These are phyloP conservation scores for Penicillium fuscoglaucum DNA, from an alignment of 2,329 filamentous ascomycete species.

Conservation along the genomic window DNA sequence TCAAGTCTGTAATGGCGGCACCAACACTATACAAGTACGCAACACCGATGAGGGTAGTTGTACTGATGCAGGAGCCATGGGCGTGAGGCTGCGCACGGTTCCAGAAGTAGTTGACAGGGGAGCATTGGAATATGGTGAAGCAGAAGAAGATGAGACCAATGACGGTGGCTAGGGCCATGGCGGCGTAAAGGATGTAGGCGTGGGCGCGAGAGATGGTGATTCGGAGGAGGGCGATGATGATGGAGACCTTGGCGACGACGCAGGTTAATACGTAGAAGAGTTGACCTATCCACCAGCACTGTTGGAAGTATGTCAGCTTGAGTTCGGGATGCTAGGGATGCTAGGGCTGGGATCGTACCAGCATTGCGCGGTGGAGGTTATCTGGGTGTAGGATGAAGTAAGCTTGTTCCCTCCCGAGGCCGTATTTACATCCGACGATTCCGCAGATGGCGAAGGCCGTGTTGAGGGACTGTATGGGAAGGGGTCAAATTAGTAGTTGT, in stretches of 20 bases:
- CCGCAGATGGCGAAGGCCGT: slow-evolving; percentile 30
- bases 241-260: slow-evolving; percentile 50
- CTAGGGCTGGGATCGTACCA: slow-evolving; percentile 20
- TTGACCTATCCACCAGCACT: slow-evolving; percentile 54
- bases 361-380: slow-evolving; percentile 23
- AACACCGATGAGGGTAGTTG: slow-evolving; percentile 51
- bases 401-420: slow-evolving; percentile 23
- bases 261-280: slow-evolving; percentile 52
- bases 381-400: slow-evolving; percentile 24
- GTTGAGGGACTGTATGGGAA: slow-evolving; percentile 25
- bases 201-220: slow-evolving; percentile 49
- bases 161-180: slow-evolving; percentile 45
- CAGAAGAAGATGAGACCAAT: slow-evolving; percentile 52
- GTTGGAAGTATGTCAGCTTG: not conserved
- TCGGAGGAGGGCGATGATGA: slow-evolving; percentile 54
- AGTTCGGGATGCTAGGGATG: not conserved
- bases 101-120: slow-evolving; percentile 54
- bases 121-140: slow-evolving; percentile 53
- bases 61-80: slow-evolving; percentile 44
- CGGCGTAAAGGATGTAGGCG: slow-evolving; percentile 47
- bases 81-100: slow-evolving; percentile 21
- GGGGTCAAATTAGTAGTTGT: not conserved
- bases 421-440: slow-evolving; percentile 27
- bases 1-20: slow-evolving; percentile 50
- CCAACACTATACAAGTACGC: slow-evolving; percentile 53